phyloP scores from a whole-genome alignment of 2,329 filamentous ascomycete species.

The Monosporascus sp. region DNA sequence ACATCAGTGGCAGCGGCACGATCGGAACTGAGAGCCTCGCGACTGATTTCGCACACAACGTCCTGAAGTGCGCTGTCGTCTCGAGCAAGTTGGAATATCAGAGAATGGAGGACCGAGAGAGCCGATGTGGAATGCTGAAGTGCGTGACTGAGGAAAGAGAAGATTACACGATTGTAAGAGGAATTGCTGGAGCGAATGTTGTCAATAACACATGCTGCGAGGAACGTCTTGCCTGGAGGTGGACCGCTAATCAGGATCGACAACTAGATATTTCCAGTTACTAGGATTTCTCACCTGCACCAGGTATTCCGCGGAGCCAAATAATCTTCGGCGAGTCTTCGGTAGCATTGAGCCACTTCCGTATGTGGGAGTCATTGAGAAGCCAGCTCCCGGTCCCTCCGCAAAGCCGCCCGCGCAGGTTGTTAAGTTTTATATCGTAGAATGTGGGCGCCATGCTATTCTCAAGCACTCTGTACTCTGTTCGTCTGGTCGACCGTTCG shows the following conservation, averaged over 20 bases:
- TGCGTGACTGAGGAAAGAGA: constrained; percentile 13
- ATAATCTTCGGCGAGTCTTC: constrained; percentile 4
- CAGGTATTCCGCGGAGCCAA: constrained; percentile 22
- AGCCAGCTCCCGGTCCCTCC: not conserved
- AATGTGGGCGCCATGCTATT: constrained; percentile 6
- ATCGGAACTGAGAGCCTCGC: constrained; percentile 13
- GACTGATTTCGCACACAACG: constrained; percentile 13
- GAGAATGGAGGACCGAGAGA: constrained; percentile 12
- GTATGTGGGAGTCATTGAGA: constrained; percentile 4
- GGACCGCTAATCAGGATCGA: no score
- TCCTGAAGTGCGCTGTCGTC: constrained; percentile 16
- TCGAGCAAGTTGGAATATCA: constrained; percentile 13
- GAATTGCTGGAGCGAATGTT: not conserved
- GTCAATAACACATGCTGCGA: constrained; percentile 7
- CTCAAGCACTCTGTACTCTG: constrained; percentile 5
- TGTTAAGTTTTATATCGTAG: constrained; percentile 8
- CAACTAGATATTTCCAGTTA: not conserved
- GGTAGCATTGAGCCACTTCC: constrained; percentile 8
- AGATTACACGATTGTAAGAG: constrained; percentile 2
- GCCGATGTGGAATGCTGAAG: constrained; percentile 4
- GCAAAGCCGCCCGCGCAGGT: constrained; percentile 1
- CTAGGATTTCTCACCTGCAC: constrained; percentile 11
- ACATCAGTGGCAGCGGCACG: constrained; percentile 17
- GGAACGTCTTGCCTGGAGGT: constrained; percentile 15
- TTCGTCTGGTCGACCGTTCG: not conserved